phyloP scores from a whole-genome alignment of 2,329 filamentous ascomycete species.

The Calonectria honghensis region DNA sequence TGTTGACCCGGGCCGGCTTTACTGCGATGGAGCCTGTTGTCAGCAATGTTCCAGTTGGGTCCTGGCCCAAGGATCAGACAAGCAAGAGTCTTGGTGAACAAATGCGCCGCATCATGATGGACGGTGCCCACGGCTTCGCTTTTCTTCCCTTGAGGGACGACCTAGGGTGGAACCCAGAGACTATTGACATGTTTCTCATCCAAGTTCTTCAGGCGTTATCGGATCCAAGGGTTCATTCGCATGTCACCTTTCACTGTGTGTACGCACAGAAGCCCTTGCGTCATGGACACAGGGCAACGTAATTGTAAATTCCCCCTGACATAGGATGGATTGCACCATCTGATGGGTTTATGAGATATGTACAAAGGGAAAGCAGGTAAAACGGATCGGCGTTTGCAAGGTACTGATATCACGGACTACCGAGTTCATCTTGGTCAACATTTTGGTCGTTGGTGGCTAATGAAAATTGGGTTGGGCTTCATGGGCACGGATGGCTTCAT shows the following conservation, averaged over 20 bases:
- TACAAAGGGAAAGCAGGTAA: background rate
- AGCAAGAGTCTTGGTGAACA: slow-evolving; percentile 32
- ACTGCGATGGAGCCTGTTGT: background rate
- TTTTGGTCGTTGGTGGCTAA: background rate
- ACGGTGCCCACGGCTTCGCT: slow-evolving; percentile 55
- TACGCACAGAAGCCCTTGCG: slow-evolving; percentile 29
- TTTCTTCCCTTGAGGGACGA: slow-evolving; percentile 57
- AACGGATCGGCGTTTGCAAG: slow-evolving; percentile 8
- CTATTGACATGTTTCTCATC: slow-evolving; percentile 57
- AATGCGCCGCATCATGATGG: slow-evolving; percentile 47
- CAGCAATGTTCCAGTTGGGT: slow-evolving; percentile 7
- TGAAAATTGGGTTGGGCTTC: slow-evolving; percentile 3
- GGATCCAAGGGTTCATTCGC: slow-evolving; percentile 43
- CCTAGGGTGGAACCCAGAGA: slow-evolving; percentile 55
- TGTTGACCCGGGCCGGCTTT: slow-evolving; percentile 12
- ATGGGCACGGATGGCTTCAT: background rate
- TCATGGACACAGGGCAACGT: background rate
- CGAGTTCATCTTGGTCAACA: background rate
- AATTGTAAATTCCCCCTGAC: background rate
- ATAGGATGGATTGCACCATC: background rate
- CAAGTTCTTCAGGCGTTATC: slow-evolving; percentile 55
- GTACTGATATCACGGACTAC: background rate
- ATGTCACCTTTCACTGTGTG: slow-evolving; percentile 26
- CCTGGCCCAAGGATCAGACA: background rate
- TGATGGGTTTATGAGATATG: slow-evolving; percentile 15